A percentile compares a stretch with the other conserved stretches of the same genome.
phyloP scores from a whole-genome alignment of 768 basidiomycete genomes.

The Mycena vitilis region DNA sequence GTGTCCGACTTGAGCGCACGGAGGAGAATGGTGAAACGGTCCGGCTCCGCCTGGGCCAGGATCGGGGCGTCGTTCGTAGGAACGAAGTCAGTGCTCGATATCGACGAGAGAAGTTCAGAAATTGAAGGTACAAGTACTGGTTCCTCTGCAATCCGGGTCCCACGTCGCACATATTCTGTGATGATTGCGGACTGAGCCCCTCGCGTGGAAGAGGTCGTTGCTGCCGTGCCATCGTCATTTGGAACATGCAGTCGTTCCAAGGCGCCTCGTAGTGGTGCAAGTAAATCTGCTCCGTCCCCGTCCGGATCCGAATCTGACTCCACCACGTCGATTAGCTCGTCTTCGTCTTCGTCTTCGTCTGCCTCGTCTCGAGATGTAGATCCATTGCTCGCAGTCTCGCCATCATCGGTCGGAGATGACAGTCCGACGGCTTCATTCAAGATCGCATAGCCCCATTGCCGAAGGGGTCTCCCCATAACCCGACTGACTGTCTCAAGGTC shows the following conservation, averaged over 20 bases:
- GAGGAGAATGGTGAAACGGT: conserved; percentile 68
- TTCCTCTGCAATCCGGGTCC: conserved; percentile 72
- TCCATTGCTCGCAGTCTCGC: conserved; percentile 27
- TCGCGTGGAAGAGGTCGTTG: conserved; percentile 47
- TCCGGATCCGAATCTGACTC: conserved; percentile 69
- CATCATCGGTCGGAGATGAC: conserved; percentile 48
- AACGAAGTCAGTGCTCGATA: conserved; percentile 49
- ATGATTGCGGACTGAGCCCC: conserved; percentile 44
- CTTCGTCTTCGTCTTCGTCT: conserved; percentile 56
- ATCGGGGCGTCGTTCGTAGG: conserved; percentile 54
- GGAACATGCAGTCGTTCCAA: conserved; percentile 67
- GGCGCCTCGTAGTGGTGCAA: conserved; percentile 78
- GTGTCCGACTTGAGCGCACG: conserved; percentile 67
- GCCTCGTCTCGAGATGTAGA: conserved; percentile 35
- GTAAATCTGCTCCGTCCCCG: conserved; percentile 57
- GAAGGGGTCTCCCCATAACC: conserved; percentile 71
- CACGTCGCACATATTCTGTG: conserved; percentile 76
- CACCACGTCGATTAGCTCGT: conserved; percentile 77
- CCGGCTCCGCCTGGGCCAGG: conserved; percentile 59
- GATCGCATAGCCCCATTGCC: conserved; percentile 75
- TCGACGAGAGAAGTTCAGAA: conserved; percentile 56
- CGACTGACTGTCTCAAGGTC: conserved; percentile 75
- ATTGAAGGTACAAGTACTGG: conserved; percentile 64
- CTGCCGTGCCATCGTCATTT: conserved; percentile 47
- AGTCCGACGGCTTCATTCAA: conserved; percentile 77